Conservation (phyloP, 179 eudicot genomes). For the Vitellaria paradoxa region DNA sequence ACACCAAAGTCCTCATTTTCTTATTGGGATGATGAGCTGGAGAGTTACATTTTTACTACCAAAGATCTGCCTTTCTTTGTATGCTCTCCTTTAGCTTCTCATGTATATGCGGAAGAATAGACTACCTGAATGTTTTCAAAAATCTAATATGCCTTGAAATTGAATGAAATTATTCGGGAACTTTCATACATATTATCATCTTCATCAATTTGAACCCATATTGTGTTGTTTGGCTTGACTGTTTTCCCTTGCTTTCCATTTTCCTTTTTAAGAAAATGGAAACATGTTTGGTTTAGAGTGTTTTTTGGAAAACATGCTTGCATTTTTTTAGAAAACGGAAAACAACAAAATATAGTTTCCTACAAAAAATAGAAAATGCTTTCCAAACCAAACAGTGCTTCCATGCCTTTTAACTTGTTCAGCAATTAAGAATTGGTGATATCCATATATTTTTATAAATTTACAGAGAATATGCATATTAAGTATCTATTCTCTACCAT, state of each 20-base stretch:
- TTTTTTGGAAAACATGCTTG: no score
- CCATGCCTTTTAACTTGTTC: not conserved
- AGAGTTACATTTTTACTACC: conserved; percentile 63
- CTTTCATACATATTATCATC: not conserved
- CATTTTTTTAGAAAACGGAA: no score
- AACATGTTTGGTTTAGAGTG: no score
- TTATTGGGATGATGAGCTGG: conserved; percentile 65
- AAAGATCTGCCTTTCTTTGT: conserved; percentile 98
- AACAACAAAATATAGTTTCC: no score
- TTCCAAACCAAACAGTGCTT: no score
- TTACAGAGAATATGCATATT: not conserved
- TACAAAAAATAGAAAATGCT: no score
- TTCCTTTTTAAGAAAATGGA: no score
- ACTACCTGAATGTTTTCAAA: not conserved
- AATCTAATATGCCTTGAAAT: not conserved
- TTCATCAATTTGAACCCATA: not conserved
- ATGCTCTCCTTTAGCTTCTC: conserved; percentile 28
- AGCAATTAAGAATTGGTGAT: not conserved
- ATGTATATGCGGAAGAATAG: not conserved
- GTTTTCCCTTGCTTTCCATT: no score
- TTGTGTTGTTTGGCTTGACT: no score
- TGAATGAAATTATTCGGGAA: not conserved
- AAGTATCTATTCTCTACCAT: not conserved
- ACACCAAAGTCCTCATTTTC: conserved; percentile 91
- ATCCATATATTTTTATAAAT: not conserved